Evolutionary conservation across 192 early-diverging fungal species (phyloP).

Genomic region (Umbelopsis sp.): DNA sequence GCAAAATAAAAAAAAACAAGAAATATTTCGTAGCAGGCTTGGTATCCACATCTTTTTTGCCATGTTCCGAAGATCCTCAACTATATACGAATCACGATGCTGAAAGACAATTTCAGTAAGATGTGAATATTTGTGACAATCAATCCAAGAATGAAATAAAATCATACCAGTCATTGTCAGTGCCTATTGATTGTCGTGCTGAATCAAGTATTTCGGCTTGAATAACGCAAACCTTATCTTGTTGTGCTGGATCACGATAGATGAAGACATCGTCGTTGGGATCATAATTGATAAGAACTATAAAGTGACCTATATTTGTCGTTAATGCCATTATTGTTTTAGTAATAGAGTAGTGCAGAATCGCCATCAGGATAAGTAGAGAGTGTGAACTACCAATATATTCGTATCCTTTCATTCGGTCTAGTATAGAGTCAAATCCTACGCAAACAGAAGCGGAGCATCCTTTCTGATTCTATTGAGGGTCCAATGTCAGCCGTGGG

Average conservation of each 20-base stretch:
- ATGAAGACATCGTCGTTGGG: conserved; percentile 76
- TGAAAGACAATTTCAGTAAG: background rate
- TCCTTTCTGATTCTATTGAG: conserved; percentile 24
- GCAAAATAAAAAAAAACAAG: too few species aligned
- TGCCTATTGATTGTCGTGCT: conserved; percentile 71
- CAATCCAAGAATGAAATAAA: background rate
- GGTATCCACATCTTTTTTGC: background rate
- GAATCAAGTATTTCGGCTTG: conserved; percentile 61
- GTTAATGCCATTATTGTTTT: background rate
- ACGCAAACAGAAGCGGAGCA: conserved; percentile 32
- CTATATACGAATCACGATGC: conserved; percentile 14
- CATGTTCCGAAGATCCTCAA: background rate
- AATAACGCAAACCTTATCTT: conserved; percentile 72
- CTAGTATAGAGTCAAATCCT: conserved; percentile 32
- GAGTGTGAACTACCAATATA: conserved; percentile 43
- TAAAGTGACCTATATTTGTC: conserved; percentile 73
- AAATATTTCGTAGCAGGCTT: too few species aligned
- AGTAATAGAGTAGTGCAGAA: conserved; percentile 7
- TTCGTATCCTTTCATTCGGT: conserved; percentile 36
- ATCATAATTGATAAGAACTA: conserved; percentile 86
- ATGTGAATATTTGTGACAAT: too few species aligned
- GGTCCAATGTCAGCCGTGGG: background rate
- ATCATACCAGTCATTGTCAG: conserved; percentile 78
- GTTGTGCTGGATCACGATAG: conserved; percentile 83
- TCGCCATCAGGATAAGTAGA: conserved; percentile 11